phyloP scores from a whole-genome alignment of 352 stramenopile species.

The Pythium folliculosum region DNA sequence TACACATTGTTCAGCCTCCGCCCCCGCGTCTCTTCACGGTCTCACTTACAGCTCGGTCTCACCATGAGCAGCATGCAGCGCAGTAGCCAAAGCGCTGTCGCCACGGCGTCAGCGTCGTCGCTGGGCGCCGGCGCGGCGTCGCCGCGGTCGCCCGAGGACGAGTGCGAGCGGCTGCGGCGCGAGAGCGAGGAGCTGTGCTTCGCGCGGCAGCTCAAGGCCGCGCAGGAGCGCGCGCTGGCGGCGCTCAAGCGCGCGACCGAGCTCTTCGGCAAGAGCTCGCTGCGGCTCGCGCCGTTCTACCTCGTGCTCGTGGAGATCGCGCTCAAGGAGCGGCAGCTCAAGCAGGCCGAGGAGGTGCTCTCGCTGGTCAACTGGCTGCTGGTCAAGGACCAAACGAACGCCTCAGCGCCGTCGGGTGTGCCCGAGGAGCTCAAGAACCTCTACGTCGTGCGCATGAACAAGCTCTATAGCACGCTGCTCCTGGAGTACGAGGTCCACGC shows the following conservation, averaged over 20 bases:
- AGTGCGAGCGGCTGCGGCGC: constrained; percentile 55
- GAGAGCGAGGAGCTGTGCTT: constrained; percentile 67
- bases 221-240: constrained; percentile 43
- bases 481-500: constrained; percentile 50
- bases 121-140: neutral
- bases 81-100: neutral
- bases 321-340: constrained; percentile 59
- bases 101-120: neutral
- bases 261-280: constrained; percentile 50
- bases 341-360: constrained; percentile 64
- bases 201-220: constrained; percentile 40
- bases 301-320: constrained; percentile 65
- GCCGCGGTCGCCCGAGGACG: constrained; percentile 13
- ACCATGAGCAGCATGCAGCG: constrained; percentile 6
- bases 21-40: constrained; percentile 19
- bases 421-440: constrained; percentile 63
- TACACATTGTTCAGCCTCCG: constrained; percentile 3
- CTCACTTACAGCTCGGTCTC: neutral
- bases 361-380: constrained; percentile 75
- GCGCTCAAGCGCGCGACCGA: constrained; percentile 53
- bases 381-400: constrained; percentile 48
- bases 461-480: constrained; percentile 63
- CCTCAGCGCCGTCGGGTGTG: constrained; percentile 12
- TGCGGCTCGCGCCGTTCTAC: constrained; percentile 66
- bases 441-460: constrained; percentile 72